Percentiles rank a stretch among this genome's conserved stretches.
phyloP scores from a whole-genome alignment of 306 rosid genomes.

The Pterocarpus santalinus region DNA sequence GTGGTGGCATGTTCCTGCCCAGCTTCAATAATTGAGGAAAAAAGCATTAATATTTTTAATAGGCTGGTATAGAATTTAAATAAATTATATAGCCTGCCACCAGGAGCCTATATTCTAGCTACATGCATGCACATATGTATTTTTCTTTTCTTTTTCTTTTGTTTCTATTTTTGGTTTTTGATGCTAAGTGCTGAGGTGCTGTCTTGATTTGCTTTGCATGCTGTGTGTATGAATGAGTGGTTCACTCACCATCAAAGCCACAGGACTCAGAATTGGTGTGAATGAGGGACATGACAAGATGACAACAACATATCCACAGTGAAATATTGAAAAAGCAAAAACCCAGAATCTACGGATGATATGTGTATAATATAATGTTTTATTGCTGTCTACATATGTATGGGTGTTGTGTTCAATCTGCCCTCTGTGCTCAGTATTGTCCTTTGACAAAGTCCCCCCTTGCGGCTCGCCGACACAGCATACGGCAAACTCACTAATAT shows the following conservation, averaged over 20 bases:
- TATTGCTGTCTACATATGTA: neutral
- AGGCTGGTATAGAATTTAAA: neutral
- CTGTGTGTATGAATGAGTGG: neutral
- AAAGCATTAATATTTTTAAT: neutral
- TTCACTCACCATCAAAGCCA: constrained; percentile 35
- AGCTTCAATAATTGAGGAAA: constrained; percentile 39
- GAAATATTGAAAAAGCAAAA: neutral
- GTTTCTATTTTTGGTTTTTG: neutral
- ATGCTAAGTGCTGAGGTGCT: neutral
- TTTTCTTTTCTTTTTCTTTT: neutral
- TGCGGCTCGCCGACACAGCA: constrained; percentile 38
- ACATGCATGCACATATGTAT: neutral
- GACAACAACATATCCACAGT: neutral
- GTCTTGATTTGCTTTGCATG: constrained; percentile 41
- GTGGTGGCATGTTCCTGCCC: constrained; percentile 32
- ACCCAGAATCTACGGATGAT: constrained; percentile 44
- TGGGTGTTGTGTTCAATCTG: neutral
- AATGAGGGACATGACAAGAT: constrained; percentile 22
- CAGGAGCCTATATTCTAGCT: neutral
- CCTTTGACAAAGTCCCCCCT: constrained; percentile 24
- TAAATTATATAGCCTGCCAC: neutral
- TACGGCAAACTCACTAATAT: constrained; percentile 9
- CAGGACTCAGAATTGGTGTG: neutral
- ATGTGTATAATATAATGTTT: neutral
- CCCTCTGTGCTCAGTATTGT: neutral